Evolutionary conservation across 441 rosid genomes (phyloP).

Genomic region (Arabidopsis lyrata): DNA sequence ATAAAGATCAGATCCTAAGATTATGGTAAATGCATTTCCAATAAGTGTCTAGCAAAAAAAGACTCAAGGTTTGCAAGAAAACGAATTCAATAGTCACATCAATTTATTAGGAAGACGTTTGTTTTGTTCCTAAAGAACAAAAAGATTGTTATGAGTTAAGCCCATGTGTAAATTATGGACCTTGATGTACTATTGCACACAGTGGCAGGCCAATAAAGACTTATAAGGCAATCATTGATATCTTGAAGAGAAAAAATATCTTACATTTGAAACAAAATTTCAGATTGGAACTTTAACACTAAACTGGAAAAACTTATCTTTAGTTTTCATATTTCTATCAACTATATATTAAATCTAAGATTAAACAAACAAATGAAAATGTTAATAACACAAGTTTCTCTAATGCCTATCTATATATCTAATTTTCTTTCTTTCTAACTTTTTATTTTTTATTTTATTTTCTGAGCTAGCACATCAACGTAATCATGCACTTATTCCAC

Average conservation of each 20-base stretch:
- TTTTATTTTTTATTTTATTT: not conserved
- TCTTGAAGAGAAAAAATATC: not conserved
- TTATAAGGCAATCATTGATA: slow-evolving; percentile 30
- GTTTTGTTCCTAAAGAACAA: slow-evolving; percentile 40
- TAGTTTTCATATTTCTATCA: slow-evolving; percentile 3
- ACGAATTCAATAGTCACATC: slow-evolving; percentile 2
- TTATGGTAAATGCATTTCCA: not conserved
- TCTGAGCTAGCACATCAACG: slow-evolving; percentile 32
- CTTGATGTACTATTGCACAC: slow-evolving; percentile 20
- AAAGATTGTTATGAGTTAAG: slow-evolving; percentile 18
- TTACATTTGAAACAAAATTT: not conserved
- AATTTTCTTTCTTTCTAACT: not conserved
- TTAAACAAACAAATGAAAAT: slow-evolving; percentile 15
- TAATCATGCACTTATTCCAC: slow-evolving; percentile 44
- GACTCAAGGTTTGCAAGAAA: slow-evolving; percentile 18
- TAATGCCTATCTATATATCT: not conserved
- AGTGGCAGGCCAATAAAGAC: slow-evolving; percentile 25
- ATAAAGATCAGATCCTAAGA: slow-evolving; percentile 13
- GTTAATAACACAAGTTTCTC: slow-evolving; percentile 8
- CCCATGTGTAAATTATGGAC: slow-evolving; percentile 37
- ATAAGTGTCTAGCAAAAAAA: slow-evolving; percentile 14
- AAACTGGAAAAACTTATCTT: not conserved
- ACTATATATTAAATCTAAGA: not conserved
- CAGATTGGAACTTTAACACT: not conserved
- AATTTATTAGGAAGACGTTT: slow-evolving; percentile 18